Evolutionary conservation across 2,329 filamentous ascomycete genomes (phyloP).

Genomic region (Coniella vitis): DNA sequence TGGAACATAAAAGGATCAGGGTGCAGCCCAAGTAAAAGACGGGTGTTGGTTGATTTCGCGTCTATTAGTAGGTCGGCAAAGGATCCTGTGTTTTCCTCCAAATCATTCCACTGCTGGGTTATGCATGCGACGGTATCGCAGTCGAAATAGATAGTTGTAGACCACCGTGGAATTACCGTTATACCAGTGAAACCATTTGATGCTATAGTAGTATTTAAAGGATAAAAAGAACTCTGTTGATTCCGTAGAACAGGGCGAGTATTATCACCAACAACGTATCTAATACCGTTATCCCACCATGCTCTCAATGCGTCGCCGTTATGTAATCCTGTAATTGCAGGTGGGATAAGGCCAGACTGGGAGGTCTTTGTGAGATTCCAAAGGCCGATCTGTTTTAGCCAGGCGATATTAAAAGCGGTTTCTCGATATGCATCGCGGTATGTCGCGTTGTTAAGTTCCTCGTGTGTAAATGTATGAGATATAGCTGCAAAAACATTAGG

Average conservation of each 20-base stretch:
- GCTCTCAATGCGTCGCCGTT: slow-evolving; percentile 55
- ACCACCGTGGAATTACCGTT: slow-evolving; percentile 51
- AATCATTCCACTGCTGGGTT: slow-evolving; percentile 53
- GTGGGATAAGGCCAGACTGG: slow-evolving; percentile 50
- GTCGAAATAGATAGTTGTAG: slow-evolving; percentile 58
- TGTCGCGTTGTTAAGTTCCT: slow-evolving; percentile 52
- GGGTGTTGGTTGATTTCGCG: slow-evolving; percentile 45
- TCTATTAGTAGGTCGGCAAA: slow-evolving; percentile 44
- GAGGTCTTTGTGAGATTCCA: slow-evolving; percentile 41
- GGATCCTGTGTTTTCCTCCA: slow-evolving; percentile 44
- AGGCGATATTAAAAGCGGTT: slow-evolving; percentile 53
- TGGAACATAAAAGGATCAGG: slow-evolving; percentile 57
- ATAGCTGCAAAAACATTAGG: slow-evolving; percentile 48
- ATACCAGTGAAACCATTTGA: slow-evolving; percentile 52
- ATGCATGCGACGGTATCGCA: slow-evolving; percentile 52
- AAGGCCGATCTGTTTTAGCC: slow-evolving; percentile 48
- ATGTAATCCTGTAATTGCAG: slow-evolving; percentile 56
- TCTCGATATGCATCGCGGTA: slow-evolving; percentile 50
- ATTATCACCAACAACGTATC: slow-evolving; percentile 57
- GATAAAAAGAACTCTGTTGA: slow-evolving; percentile 42
- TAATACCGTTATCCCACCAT: slow-evolving; percentile 52
- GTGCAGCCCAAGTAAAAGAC: slow-evolving; percentile 48
- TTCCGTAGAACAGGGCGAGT: slow-evolving; percentile 50
- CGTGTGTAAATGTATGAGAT: slow-evolving; percentile 56
- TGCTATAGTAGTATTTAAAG: slow-evolving; percentile 44